phyloP scores from a whole-genome alignment of 179 eudicot genomes.

The Patellifolia procumbens region DNA sequence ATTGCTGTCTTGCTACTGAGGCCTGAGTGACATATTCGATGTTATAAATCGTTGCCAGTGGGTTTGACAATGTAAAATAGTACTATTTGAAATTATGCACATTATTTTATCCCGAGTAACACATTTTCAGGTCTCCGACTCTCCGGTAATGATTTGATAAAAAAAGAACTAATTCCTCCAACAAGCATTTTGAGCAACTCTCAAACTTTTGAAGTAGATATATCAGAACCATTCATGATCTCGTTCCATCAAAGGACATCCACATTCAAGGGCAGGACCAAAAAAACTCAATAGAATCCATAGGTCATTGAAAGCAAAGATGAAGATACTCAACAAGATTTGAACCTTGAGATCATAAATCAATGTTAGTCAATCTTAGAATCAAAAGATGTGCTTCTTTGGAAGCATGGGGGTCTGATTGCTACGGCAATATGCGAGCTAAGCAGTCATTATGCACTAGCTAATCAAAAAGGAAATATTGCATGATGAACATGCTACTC shows the following conservation, averaged over 20 bases:
- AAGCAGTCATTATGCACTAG: not conserved
- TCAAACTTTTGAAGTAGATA: not conserved
- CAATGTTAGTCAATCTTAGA: not conserved
- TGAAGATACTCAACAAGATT: not conserved
- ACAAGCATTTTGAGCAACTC: not conserved
- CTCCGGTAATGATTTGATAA: too few species aligned
- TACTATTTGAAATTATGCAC: too few species aligned
- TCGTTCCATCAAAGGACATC: not conserved
- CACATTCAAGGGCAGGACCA: not conserved
- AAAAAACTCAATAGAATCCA: too few species aligned
- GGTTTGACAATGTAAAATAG: too few species aligned
- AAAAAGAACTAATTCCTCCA: not conserved
- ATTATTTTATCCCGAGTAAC: too few species aligned
- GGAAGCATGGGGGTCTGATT: not conserved
- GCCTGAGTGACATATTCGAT: too few species aligned
- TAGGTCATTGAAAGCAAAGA: too few species aligned
- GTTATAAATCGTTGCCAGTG: too few species aligned
- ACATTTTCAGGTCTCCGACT: too few species aligned
- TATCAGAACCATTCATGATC: not conserved
- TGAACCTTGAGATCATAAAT: conserved; percentile 6
- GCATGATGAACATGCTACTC: not conserved
- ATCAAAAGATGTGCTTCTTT: not conserved
- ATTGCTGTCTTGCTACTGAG: too few species aligned
- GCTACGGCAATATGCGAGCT: not conserved
- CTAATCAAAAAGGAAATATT: not conserved